These are phyloP conservation scores for Cyclotella choctawhatcheeana DNA, from an alignment of 108 stramenopile genomes.

Conservation along the genomic window DNA sequence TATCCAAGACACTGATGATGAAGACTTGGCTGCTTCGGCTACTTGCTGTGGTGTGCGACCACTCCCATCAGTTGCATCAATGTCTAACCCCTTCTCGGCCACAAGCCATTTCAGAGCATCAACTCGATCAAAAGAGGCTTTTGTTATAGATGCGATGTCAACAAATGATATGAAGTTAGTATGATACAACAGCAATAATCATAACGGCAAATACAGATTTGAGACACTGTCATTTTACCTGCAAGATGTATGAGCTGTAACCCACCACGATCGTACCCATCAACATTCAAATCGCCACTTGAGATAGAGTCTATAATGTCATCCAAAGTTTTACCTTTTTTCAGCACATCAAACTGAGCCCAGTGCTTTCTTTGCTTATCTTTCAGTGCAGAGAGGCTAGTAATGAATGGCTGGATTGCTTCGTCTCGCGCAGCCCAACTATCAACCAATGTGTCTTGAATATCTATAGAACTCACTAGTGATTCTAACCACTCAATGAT, in stretches of 20 bases:
- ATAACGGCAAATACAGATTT: too few relatives aligned
- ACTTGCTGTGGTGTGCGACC: slow-evolving; percentile 4
- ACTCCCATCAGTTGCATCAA: background rate
- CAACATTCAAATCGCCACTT: background rate
- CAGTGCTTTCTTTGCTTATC: slow-evolving; percentile 5
- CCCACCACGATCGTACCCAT: slow-evolving; percentile 14
- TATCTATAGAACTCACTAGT: background rate
- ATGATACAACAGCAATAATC: too few relatives aligned
- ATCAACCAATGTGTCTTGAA: background rate
- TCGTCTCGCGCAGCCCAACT: background rate
- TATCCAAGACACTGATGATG: slow-evolving; percentile 6
- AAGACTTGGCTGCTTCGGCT: slow-evolving; percentile 11
- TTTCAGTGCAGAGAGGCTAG: background rate
- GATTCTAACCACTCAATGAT: background rate
- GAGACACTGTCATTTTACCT: too few relatives aligned
- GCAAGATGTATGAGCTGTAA: slow-evolving; percentile 1
- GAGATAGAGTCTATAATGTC: background rate
- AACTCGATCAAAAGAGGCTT: slow-evolving; percentile 16
- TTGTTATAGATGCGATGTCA: too few relatives aligned
- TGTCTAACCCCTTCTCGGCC: slow-evolving; percentile 8
- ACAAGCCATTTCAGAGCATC: slow-evolving; percentile 21
- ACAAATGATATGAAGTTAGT: too few relatives aligned
- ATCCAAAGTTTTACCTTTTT: background rate
- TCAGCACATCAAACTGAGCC: slow-evolving; percentile 22
- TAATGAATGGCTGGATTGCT: too few relatives aligned